A percentile compares a stretch with the other conserved stretches of the same genome.
Conservation (phyloP, 371 early-diverging fungal genomes). For the Umbelopsis sp. region DNA sequence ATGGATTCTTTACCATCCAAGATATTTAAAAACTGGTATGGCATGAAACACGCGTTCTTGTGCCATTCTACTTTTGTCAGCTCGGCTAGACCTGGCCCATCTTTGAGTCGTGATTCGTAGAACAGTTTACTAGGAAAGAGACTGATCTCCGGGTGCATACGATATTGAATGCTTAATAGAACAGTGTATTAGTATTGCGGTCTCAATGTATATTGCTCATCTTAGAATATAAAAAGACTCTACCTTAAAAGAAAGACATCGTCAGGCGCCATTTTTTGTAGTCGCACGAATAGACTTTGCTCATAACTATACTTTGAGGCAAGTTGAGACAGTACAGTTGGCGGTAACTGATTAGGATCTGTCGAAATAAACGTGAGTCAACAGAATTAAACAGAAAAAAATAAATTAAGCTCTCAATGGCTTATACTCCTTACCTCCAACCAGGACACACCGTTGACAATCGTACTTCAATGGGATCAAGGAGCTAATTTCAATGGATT, state of each 20-base stretch:
- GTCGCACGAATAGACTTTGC: slow-evolving; percentile 87
- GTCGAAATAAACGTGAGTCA: background rate
- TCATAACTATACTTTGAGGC: slow-evolving; percentile 83
- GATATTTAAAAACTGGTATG: slow-evolving; percentile 84
- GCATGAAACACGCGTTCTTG: slow-evolving; percentile 58
- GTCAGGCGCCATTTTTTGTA: slow-evolving; percentile 67
- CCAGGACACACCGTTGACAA: slow-evolving; percentile 84
- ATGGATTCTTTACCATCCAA: slow-evolving; percentile 69
- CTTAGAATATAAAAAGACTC: background rate
- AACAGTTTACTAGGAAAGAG: slow-evolving; percentile 82
- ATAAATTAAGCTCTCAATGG: no score
- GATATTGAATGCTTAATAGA: slow-evolving; percentile 86
- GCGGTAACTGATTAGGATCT: slow-evolving; percentile 98
- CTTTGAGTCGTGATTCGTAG: slow-evolving; percentile 76
- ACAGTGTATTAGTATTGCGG: background rate
- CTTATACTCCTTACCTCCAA: slow-evolving; percentile 71
- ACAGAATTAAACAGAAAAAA: no score
- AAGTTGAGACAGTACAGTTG: slow-evolving; percentile 83
- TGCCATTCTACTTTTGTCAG: slow-evolving; percentile 83
- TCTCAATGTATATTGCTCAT: background rate
- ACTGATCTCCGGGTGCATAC: slow-evolving; percentile 97
- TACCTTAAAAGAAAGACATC: slow-evolving; percentile 76
- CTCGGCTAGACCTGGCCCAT: slow-evolving; percentile 75
- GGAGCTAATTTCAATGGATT: slow-evolving; percentile 89
- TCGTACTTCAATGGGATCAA: slow-evolving; percentile 92